phyloP scores from a whole-genome alignment of 176 grass and related monocot genomes.

The Triticum urartu region DNA sequence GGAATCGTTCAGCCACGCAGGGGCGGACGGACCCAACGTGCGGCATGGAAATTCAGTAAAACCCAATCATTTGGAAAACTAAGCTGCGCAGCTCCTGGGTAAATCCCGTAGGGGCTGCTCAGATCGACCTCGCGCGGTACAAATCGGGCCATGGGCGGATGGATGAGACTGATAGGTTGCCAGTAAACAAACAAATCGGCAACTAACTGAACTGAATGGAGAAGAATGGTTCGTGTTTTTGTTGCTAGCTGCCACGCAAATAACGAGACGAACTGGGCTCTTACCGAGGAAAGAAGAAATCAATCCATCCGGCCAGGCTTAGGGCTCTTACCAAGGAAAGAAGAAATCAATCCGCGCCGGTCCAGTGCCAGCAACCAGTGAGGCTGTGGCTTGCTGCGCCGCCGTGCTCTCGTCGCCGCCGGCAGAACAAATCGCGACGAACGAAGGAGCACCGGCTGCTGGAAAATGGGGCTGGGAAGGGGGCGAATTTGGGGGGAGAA shows the following conservation, averaged over 20 bases:
- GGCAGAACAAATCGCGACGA: not conserved
- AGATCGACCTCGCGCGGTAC: not conserved
- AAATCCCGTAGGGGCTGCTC: not conserved
- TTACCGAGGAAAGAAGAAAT: not conserved
- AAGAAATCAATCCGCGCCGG: not conserved
- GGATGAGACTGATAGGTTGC: not conserved
- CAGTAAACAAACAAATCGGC: not conserved
- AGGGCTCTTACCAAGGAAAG: not conserved
- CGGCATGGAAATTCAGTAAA: not conserved
- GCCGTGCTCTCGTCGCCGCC: not conserved
- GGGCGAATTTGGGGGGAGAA: not conserved
- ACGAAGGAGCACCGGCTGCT: no score
- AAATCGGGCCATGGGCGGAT: not conserved
- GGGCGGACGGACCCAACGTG: not conserved
- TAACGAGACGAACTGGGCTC: not conserved
- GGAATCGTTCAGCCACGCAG: not conserved
- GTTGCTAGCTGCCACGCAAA: not conserved
- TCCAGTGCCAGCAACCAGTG: not conserved
- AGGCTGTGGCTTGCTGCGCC: not conserved
- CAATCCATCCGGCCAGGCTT: not conserved
- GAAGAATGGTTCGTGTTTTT: not conserved
- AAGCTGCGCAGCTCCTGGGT: not conserved
- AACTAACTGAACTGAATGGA: conserved; percentile 12
- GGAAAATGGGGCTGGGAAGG: not conserved
- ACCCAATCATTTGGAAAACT: not conserved